phyloP scores from a whole-genome alignment of 148 eudicot genomes.

The Cornus controversa region DNA sequence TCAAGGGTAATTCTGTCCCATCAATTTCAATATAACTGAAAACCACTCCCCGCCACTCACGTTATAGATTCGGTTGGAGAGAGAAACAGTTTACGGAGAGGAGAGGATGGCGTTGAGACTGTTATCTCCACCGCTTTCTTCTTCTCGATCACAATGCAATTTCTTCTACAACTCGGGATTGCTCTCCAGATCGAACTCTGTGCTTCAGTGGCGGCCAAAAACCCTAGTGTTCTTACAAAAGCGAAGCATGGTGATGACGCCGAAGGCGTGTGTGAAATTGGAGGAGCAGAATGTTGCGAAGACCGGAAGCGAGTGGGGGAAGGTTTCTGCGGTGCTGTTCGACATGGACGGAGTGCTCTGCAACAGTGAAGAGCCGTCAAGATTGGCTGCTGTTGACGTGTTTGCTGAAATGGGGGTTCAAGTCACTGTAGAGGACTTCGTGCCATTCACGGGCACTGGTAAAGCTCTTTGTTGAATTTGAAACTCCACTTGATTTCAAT shows the following conservation, averaged over 20 bases:
- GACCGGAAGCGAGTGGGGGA: slow-evolving; percentile 56
- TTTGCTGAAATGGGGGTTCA: slow-evolving; percentile 86
- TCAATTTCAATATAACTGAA: slow-evolving; percentile 8
- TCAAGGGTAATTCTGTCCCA: slow-evolving; percentile 5
- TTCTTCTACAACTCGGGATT: slow-evolving; percentile 20
- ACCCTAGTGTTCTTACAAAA: neutral
- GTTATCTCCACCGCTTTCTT: slow-evolving; percentile 9
- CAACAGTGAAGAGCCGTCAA: slow-evolving; percentile 82
- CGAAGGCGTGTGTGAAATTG: slow-evolving; percentile 45
- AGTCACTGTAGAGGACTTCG: slow-evolving; percentile 78
- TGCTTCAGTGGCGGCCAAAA: slow-evolving; percentile 20
- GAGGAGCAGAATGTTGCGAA: slow-evolving; percentile 36
- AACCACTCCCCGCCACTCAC: slow-evolving; percentile 28
- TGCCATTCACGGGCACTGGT: slow-evolving; percentile 99
- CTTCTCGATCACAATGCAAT: slow-evolving; percentile 19
- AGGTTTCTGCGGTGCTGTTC: slow-evolving; percentile 89
- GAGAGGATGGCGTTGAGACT: slow-evolving; percentile 38
- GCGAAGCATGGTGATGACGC: slow-evolving; percentile 12
- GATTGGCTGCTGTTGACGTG: slow-evolving; percentile 80
- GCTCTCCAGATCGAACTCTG: slow-evolving; percentile 2
- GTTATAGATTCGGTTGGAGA: slow-evolving; percentile 5
- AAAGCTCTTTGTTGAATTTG: neutral
- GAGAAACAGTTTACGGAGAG: slow-evolving; percentile 4
- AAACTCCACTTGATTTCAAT: neutral
- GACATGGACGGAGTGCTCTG: slow-evolving; percentile 99